Conservation (phyloP, 2,329 filamentous ascomycete species). For the Cladophialophora exuberans region DNA sequence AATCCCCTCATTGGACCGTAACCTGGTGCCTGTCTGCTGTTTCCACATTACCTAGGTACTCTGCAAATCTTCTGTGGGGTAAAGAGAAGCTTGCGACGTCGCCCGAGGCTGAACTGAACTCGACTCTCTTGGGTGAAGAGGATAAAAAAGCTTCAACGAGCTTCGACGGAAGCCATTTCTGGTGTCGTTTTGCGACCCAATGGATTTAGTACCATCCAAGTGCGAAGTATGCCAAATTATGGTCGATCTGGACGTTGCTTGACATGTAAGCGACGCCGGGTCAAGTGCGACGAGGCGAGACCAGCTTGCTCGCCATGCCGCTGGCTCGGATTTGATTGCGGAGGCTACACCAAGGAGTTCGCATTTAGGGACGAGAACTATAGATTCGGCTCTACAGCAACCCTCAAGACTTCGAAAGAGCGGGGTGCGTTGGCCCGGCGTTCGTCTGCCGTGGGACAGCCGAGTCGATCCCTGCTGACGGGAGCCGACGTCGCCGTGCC, state of each 20-base stretch:
- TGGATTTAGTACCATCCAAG: not conserved
- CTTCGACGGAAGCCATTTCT: conserved; percentile 7
- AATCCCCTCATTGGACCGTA: conserved; percentile 1
- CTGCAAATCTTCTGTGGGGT: not conserved
- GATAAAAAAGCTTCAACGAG: not conserved
- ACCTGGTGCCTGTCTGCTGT: not conserved
- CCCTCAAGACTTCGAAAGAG: conserved; percentile 27
- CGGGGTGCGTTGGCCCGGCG: conserved; percentile 31
- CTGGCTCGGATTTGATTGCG: not conserved
- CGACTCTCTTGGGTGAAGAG: not conserved
- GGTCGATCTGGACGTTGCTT: conserved; percentile 39
- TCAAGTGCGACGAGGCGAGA: conserved; percentile 46
- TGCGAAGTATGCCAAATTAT: conserved; percentile 28
- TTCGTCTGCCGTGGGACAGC: conserved; percentile 21
- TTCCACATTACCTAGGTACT: not conserved
- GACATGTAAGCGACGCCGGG: conserved; percentile 45
- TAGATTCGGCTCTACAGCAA: not conserved
- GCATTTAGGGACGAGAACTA: conserved; percentile 34
- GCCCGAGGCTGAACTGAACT: not conserved
- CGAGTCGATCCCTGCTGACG: conserved; percentile 5
- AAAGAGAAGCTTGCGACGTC: not conserved
- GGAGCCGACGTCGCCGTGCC: conserved; percentile 10
- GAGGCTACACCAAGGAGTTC: conserved; percentile 32
- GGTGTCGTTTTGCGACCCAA: conserved; percentile 8
- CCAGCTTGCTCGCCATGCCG: conserved; percentile 36